These are phyloP conservation scores for Phyllosticta citriasiana DNA, from an alignment of 2,329 filamentous ascomycete genomes.

Conservation along the genomic window DNA sequence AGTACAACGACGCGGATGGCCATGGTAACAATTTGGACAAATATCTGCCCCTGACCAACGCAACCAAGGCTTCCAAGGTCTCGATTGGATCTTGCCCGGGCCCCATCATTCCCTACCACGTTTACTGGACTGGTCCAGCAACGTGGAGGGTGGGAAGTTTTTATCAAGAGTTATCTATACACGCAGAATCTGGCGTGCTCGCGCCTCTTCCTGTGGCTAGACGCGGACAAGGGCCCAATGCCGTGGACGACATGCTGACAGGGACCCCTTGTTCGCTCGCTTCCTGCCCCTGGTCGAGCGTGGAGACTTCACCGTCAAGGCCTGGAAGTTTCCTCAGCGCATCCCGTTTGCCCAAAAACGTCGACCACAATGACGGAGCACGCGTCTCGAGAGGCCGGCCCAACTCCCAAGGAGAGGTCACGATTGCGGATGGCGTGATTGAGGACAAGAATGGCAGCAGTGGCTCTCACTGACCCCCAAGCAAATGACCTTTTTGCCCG, in stretches of 20 bases:
- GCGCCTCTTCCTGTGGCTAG: slow-evolving; percentile 44
- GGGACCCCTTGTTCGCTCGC: slow-evolving; percentile 42
- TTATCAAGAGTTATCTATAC: slow-evolving; percentile 48
- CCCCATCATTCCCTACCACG: slow-evolving; percentile 46
- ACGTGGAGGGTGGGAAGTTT: slow-evolving; percentile 48
- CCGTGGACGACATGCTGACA: slow-evolving; percentile 41
- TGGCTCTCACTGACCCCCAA: slow-evolving; percentile 45
- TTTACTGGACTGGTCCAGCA: slow-evolving; percentile 48
- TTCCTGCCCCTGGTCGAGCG: slow-evolving; percentile 45
- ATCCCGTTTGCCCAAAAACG: slow-evolving; percentile 42
- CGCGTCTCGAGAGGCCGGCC: slow-evolving; percentile 38
- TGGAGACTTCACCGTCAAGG: slow-evolving; percentile 42
- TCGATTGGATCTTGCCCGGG: slow-evolving; percentile 42
- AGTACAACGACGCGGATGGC: slow-evolving; percentile 34
- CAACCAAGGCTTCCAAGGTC: slow-evolving; percentile 27
- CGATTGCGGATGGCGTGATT: slow-evolving; percentile 42
- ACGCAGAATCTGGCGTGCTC: slow-evolving; percentile 48
- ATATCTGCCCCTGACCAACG: slow-evolving; percentile 30
- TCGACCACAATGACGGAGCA: slow-evolving; percentile 39
- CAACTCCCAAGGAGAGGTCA: slow-evolving; percentile 30
- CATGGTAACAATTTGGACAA: slow-evolving; percentile 28
- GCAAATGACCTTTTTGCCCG: slow-evolving; percentile 48
- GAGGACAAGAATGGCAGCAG: slow-evolving; percentile 39
- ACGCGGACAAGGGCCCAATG: slow-evolving; percentile 42
- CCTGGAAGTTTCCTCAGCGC: slow-evolving; percentile 45